Conservation (phyloP, 2,329 filamentous ascomycete genomes). For the Fusarium sp. region DNA sequence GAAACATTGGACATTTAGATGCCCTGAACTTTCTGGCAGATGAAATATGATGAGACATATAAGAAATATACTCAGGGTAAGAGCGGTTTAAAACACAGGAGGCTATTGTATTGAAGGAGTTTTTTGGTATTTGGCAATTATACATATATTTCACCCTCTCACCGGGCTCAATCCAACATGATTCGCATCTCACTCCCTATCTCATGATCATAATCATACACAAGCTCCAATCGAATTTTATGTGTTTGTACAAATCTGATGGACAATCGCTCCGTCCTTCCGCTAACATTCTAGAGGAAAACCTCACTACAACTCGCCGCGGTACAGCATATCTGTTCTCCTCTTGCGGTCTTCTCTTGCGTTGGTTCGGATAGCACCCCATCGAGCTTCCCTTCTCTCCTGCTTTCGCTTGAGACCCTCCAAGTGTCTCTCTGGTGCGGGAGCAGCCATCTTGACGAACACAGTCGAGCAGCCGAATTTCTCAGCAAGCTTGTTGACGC, state of each 20-base stretch:
- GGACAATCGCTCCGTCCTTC: slow-evolving; percentile 9
- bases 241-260: slow-evolving; percentile 44
- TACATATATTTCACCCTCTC: slow-evolving; percentile 38
- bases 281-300: slow-evolving; percentile 1
- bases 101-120: slow-evolving; percentile 37
- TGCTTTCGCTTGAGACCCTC: slow-evolving; percentile 60
- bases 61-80: not conserved
- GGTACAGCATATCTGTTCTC: slow-evolving; percentile 66
- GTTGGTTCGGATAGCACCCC: slow-evolving; percentile 68
- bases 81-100: slow-evolving; percentile 31
- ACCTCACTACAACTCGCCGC: slow-evolving; percentile 62
- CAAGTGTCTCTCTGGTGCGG: slow-evolving; percentile 63
- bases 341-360: slow-evolving; percentile 69
- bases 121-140: slow-evolving; percentile 47
- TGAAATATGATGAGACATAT: not conserved
- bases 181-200: slow-evolving; percentile 32
- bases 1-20: slow-evolving; percentile 3
- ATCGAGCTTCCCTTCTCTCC: slow-evolving; percentile 65
- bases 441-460: slow-evolving; percentile 71
- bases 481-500: slow-evolving; percentile 64
- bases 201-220: slow-evolving; percentile 47
- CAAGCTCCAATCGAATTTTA: slow-evolving; percentile 31
- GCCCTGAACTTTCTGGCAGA: slow-evolving; percentile 4
- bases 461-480: slow-evolving; percentile 68
- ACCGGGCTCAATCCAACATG: slow-evolving; percentile 23